These are phyloP conservation scores for Curvularia eragrostidis DNA, from an alignment of 2,329 filamentous ascomycete genomes.

Conservation along the genomic window DNA sequence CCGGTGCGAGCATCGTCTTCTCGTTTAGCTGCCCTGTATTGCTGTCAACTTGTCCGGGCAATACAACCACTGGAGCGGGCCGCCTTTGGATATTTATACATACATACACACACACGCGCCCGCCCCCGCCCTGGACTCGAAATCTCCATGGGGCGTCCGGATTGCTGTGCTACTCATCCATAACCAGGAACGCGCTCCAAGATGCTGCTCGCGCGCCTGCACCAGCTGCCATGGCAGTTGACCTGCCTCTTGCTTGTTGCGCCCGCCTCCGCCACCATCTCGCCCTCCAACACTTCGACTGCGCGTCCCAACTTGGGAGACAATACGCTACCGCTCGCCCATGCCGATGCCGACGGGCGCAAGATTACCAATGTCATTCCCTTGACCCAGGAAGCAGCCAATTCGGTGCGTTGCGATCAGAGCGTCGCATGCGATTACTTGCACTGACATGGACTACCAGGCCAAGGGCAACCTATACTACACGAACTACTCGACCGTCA, in stretches of 20 bases:
- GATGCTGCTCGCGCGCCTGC: constrained; percentile 27
- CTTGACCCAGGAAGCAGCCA: constrained; percentile 32
- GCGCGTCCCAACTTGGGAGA: constrained; percentile 13
- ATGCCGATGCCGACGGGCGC: constrained; percentile 15
- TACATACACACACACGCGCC: neutral
- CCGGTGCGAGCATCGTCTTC: neutral
- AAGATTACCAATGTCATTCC: constrained; percentile 38
- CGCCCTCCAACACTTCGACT: constrained; percentile 36
- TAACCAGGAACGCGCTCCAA: constrained; percentile 19
- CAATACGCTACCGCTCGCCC: constrained; percentile 29
- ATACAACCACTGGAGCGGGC: constrained; percentile 11
- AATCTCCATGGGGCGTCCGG: constrained; percentile 10
- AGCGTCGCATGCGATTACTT: constrained; percentile 9
- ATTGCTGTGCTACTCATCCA: constrained; percentile 20
- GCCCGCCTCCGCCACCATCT: constrained; percentile 30
- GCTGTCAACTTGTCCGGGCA: neutral
- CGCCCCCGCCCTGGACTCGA: neutral
- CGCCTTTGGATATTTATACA: neutral
- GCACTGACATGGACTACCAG: constrained; percentile 19
- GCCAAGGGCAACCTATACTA: constrained; percentile 43
- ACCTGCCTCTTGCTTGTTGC: constrained; percentile 32
- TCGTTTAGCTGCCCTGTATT: neutral
- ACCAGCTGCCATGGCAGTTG: constrained; percentile 30
- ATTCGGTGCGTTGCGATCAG: constrained; percentile 24
- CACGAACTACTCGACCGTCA: constrained; percentile 44